Evolutionary conservation across 2,329 filamentous ascomycete species (phyloP), one percentile per base, ranked within the genome.

Genomic region (Paraphoma chrysanthemicola): DNA sequence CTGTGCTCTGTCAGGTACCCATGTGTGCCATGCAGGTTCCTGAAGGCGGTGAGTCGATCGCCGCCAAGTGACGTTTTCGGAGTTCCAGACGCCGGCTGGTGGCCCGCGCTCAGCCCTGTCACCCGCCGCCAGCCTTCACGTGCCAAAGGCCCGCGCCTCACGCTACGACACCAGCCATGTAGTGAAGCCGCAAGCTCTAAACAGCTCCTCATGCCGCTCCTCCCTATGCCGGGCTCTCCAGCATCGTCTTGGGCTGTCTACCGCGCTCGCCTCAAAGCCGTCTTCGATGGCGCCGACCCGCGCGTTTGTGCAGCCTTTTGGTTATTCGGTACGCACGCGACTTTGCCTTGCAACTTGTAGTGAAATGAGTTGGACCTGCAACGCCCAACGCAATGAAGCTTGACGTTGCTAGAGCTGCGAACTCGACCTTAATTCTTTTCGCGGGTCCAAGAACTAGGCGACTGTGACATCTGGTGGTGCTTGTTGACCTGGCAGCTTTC

Each of bases 291-390:
- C 55, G 85, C 88, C 46, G 88, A 96, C 69, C 83, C 85, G 1
- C 82, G 88, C 48, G 91, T 97, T 14, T 83, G 92, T 53, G 72
- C 88, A 48, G 91, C 94, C 29, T 98, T 98, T 72, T 98, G 93
- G 93, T 83, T 97, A 2, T 96, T 98, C 72, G 94, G 94, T 97
- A 62, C 41, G 48, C 48, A 51, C 30, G 48, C 48, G 48, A 51
- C 43, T 11, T 36, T 9, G 47, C 6, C 17, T 51, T 41, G 33
- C 9, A 36, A 36, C 10, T 36, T 36, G 10, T 36, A 10, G 6
- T 14, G 14, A 14, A 36, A 14, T 3, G 33, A 36, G 9, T 10
- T 36, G 33, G 33, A 10, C 14, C 33, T 14, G 33, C 33, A 14
- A 36, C 14, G 33, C 33, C 23, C 23, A 2, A 23, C 23, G 23